These are phyloP conservation scores for Stachybotrys chartarum DNA, from an alignment of 2,329 filamentous ascomycete species.

Conservation along the genomic window DNA sequence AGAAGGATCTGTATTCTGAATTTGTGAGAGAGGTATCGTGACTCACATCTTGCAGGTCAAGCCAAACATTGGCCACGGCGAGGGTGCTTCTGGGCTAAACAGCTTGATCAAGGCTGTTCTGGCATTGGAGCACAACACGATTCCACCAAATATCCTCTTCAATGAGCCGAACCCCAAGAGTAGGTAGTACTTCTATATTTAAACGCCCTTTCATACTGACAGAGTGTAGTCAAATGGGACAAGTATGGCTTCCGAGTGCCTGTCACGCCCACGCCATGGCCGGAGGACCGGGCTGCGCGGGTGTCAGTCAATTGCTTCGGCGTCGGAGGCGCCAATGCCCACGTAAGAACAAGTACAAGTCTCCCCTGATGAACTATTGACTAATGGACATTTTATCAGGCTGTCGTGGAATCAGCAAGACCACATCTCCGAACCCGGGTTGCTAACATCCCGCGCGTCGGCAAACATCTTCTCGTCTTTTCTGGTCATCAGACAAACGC, in stretches of 20 bases:
- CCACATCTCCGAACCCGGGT: background rate
- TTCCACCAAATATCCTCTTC: constrained; percentile 33
- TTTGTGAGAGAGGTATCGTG: constrained; percentile 9
- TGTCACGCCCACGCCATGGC: constrained; percentile 20
- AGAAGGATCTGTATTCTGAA: constrained; percentile 6
- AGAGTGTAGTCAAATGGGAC: constrained; percentile 16
- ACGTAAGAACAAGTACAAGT: constrained; percentile 7
- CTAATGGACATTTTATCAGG: background rate
- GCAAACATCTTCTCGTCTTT: background rate
- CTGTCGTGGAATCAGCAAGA: constrained; percentile 4
- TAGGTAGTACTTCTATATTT: constrained; percentile 19
- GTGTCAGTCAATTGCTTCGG: constrained; percentile 27
- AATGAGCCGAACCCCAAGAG: constrained; percentile 26
- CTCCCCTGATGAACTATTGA: background rate
- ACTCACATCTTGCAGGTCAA: constrained; percentile 22
- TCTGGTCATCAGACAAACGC: background rate
- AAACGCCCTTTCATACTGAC: background rate
- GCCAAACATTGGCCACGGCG: constrained; percentile 34
- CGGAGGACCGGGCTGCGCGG: constrained; percentile 18
- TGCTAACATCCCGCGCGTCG: background rate
- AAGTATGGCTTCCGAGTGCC: constrained; percentile 20
- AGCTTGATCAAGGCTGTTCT: constrained; percentile 35
- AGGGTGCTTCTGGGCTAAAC: constrained; percentile 34
- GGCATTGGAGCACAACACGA: constrained; percentile 28
- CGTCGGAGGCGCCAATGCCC: constrained; percentile 27